Evolutionary conservation across 2,329 filamentous ascomycete genomes (phyloP).

Genomic region (Pseudogymnoascus sp.): DNA sequence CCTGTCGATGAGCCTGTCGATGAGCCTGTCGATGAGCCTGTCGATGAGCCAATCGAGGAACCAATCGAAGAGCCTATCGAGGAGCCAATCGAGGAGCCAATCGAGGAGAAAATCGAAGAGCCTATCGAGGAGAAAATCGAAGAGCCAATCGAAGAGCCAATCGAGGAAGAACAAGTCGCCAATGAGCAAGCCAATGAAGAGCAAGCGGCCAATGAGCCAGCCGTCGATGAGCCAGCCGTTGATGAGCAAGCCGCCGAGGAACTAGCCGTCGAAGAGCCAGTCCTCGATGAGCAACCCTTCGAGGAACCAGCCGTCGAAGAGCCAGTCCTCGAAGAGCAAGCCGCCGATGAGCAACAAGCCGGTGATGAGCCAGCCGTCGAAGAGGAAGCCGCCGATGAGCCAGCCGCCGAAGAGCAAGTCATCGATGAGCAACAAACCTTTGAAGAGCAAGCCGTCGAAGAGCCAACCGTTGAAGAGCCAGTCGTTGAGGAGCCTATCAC

Average conservation of each 20-base stretch:
- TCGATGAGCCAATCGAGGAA: background rate
- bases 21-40: background rate
- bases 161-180: background rate
- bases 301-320: background rate
- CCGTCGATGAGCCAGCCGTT: background rate
- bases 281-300: background rate
- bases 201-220: background rate
- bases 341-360: background rate
- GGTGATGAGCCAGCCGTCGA: background rate
- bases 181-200: background rate
- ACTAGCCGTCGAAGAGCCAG: background rate
- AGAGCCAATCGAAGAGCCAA: background rate
- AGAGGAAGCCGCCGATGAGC: background rate
- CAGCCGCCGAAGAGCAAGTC: background rate
- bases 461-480: background rate
- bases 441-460: background rate
- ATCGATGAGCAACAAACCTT: background rate
- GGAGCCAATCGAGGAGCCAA: too few species aligned
- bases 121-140: background rate
- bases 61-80: background rate
- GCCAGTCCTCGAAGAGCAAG: background rate
- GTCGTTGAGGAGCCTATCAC: background rate
- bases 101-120: background rate
- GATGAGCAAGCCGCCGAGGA: background rate
- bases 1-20: background rate